Percentiles rank a stretch among this genome's conserved stretches.
phyloP scores from a whole-genome alignment of 331 rosid species.

The Rhamnella rubrinervis region DNA sequence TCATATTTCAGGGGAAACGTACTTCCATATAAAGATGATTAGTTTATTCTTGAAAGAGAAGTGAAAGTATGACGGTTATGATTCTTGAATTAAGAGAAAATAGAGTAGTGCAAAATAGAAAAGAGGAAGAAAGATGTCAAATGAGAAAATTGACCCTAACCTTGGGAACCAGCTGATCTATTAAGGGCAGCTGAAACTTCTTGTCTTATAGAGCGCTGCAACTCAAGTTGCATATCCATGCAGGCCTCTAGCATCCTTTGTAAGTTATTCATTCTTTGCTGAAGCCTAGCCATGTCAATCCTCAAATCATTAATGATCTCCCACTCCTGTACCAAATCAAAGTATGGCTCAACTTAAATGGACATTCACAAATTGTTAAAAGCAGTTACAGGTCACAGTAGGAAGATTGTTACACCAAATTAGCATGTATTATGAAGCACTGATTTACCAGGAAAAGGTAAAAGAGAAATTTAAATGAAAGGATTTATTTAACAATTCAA shows the following conservation, averaged over 20 bases:
- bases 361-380: not conserved
- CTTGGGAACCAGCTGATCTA: conserved; percentile 67
- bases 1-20: not conserved
- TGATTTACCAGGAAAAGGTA: too few relatives aligned
- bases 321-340: conserved; percentile 67
- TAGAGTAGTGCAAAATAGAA: not conserved
- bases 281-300: conserved; percentile 96
- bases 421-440: not conserved
- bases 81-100: not conserved
- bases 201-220: conserved; percentile 97
- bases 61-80: too few relatives aligned
- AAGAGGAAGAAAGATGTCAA: not conserved
- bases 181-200: conserved; percentile 97
- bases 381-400: not conserved
- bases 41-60: too few relatives aligned
- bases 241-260: conserved; percentile 94
- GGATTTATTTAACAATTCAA: too few relatives aligned
- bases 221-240: conserved; percentile 99
- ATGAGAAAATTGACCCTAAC: conserved; percentile 26
- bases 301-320: conserved; percentile 84
- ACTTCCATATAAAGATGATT: not conserved
- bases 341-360: conserved; percentile 11
- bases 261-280: conserved; percentile 91
- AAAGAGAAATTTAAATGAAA: too few relatives aligned
- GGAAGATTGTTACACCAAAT: not conserved